phyloP scores from a whole-genome alignment of 2,329 filamentous ascomycete genomes.

The Penicillium sclerotigenum region DNA sequence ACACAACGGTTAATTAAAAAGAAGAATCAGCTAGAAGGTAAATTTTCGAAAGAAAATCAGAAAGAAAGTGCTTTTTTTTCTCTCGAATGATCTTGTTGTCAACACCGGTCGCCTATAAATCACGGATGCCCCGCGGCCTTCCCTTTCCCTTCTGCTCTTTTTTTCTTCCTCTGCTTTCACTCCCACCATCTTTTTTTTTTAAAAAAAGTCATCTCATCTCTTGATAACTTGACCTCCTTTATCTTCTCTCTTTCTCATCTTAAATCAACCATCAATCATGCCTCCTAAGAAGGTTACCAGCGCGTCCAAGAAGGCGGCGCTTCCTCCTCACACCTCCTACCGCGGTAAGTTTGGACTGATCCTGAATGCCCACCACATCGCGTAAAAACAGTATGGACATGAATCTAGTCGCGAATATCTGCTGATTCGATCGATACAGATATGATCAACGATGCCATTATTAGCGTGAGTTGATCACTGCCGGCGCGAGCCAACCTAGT shows the following conservation, averaged over 20 bases:
- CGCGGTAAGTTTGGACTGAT: conserved; percentile 57
- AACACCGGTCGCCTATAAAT: conserved; percentile 44
- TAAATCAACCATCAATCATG: conserved; percentile 46
- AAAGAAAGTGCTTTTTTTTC: conserved; percentile 22
- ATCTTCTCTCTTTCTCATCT: conserved; percentile 14
- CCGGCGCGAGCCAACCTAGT: conserved; percentile 44
- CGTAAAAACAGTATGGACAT: conserved; percentile 36
- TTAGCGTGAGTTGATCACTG: conserved; percentile 61
- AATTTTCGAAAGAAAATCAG: conserved; percentile 1
- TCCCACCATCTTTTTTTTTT: neutral
- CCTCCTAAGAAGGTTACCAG: conserved; percentile 61
- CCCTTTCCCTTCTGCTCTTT: conserved; percentile 37
- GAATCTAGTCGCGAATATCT: conserved; percentile 52
- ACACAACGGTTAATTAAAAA: neutral
- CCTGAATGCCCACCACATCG: conserved; percentile 47
- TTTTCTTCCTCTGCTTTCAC: conserved; percentile 16
- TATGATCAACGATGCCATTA: conserved; percentile 71
- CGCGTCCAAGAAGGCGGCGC: conserved; percentile 58
- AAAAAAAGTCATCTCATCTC: neutral
- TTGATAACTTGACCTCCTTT: conserved; percentile 7
- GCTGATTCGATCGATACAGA: conserved; percentile 56
- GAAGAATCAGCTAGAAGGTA: neutral
- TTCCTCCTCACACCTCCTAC: conserved; percentile 61
- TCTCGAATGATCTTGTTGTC: conserved; percentile 42
- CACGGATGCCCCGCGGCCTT: conserved; percentile 41